These are phyloP conservation scores for Sporothrix protearum DNA, from an alignment of 2,329 filamentous ascomycete genomes.

Conservation along the genomic window DNA sequence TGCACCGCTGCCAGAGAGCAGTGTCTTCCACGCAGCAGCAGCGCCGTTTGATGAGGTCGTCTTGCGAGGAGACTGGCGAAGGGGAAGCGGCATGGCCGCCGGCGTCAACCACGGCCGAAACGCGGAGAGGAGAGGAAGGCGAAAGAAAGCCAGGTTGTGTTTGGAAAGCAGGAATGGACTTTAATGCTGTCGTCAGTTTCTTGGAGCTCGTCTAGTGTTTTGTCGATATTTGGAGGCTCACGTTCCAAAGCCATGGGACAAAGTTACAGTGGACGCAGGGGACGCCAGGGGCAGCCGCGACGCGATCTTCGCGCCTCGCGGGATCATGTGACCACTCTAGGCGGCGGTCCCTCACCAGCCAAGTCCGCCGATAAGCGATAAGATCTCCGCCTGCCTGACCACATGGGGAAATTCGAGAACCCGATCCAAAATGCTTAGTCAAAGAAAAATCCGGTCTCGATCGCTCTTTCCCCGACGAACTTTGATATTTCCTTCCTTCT, in stretches of 20 bases:
- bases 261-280: not conserved
- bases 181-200: not conserved
- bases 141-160: not conserved
- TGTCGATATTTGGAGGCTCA: not conserved
- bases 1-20: constrained; percentile 23
- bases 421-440: constrained; percentile 2
- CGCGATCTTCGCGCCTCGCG: constrained; percentile 8
- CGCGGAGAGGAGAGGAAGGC: not conserved
- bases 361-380: not conserved
- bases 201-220: too few species aligned
- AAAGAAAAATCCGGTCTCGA: not conserved
- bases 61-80: constrained; percentile 24
- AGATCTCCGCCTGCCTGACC: not conserved
- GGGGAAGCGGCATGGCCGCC: constrained; percentile 23
- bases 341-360: not conserved
- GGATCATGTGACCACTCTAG: constrained; percentile 14
- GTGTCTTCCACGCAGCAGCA: constrained; percentile 30
- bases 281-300: constrained; percentile 6
- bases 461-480: not conserved
- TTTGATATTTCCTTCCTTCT: not conserved
- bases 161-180: not conserved
- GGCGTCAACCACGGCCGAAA: constrained; percentile 17
- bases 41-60: not conserved
- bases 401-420: constrained; percentile 9
- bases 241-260: not conserved